Evolutionary conservation across 2,329 filamentous ascomycete species (phyloP), one percentile per base, ranked within the genome.

Genomic region (Dendryphion nanum): DNA sequence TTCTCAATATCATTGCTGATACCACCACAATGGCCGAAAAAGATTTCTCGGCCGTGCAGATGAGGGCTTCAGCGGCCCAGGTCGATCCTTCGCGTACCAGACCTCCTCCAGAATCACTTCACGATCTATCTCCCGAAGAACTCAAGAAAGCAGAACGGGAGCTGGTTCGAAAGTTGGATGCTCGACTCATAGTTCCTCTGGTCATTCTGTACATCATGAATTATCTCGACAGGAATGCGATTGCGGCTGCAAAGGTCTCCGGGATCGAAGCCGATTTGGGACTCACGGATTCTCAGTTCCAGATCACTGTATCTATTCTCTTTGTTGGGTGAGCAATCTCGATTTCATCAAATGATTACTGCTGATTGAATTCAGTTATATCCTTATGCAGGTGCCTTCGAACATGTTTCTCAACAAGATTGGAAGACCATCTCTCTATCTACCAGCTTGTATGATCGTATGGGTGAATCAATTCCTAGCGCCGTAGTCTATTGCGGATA

Each of bases 361-460:
- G 23, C 23, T 26, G n/a, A 26, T 8, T 26, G 8, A 26, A n/a
- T 14, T 10, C 21, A 16, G 77, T 2, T 82, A 82, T 46, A 58
- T 81, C 0, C 57, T 81, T 5, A 79, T 79, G 70, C 78, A 82
- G 49, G 58, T 82, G 0, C 78, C 78, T 0, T 79, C 76, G 0
- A 82, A 81, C 41, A 62, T 81, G 36, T 47, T 77, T 1, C 59
- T 81, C 4, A 79, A 76, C 0, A 63, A 72, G 3, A 58, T 78
- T 15, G 36, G 36, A n/a, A 17, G 17, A 6, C 34, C 65, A 69
- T 3, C 77, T 76, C 1, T 76, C 74, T 2, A 41, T 74, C 2
- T 80, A 77, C 10, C 10, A 13, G 29, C 10, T 13, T 30, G 29
- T 16, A 30, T 30, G 29, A 15, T 15, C 16, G 29, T 30, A 8